phyloP scores from a whole-genome alignment of 805 yeast species.

The Metschnikowia matae region DNA sequence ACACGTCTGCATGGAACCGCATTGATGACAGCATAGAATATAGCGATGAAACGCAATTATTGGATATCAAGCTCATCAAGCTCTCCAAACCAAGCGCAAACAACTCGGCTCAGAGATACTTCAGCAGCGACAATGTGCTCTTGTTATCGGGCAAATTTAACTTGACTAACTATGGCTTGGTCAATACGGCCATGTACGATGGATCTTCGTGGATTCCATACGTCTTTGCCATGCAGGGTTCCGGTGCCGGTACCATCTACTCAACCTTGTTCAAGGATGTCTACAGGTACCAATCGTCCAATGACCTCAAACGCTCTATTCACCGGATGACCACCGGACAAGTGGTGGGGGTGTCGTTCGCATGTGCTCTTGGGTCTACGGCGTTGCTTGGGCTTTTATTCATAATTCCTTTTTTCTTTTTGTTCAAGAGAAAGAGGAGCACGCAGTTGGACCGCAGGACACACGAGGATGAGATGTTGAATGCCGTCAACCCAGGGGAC shows the following conservation, averaged over 20 bases:
- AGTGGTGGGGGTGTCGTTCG: conserved; percentile 43
- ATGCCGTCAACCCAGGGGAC: conserved; percentile 41
- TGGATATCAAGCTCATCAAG: conserved; percentile 43
- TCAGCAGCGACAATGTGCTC: conserved; percentile 44
- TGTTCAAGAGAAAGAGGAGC: conserved; percentile 26
- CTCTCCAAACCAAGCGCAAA: conserved; percentile 27
- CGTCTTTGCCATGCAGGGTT: conserved; percentile 35
- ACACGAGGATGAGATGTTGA: conserved; percentile 42
- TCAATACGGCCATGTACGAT: conserved; percentile 60
- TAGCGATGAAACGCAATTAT: conserved; percentile 32
- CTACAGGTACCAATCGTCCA: conserved; percentile 33
- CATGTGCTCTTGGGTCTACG: conserved; percentile 44
- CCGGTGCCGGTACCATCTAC: conserved; percentile 26
- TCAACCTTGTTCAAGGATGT: conserved; percentile 33
- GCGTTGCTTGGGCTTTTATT: conserved; percentile 38
- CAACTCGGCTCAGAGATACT: conserved; percentile 32
- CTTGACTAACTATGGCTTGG: conserved; percentile 49
- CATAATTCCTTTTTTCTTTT: conserved; percentile 35
- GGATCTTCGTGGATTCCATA: conserved; percentile 68
- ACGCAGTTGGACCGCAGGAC: conserved; percentile 30
- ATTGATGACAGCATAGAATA: conserved; percentile 33
- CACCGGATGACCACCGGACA: conserved; percentile 34
- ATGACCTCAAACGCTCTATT: conserved; percentile 21
- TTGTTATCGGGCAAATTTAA: conserved; percentile 56
- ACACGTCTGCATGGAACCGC: conserved; percentile 47